These are phyloP conservation scores for Lactuca saligna DNA, from an alignment of 129 eudicot species.

Conservation along the genomic window DNA sequence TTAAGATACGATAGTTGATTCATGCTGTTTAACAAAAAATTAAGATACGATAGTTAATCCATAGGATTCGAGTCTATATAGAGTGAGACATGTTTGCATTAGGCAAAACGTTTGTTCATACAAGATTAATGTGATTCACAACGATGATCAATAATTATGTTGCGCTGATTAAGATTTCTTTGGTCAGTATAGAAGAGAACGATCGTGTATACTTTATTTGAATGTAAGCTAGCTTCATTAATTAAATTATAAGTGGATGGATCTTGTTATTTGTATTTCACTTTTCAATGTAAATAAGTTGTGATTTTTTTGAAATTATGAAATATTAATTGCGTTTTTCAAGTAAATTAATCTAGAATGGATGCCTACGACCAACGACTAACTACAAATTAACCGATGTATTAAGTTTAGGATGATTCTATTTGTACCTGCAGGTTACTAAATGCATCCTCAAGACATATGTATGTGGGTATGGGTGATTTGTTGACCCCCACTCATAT, in stretches of 20 bases:
- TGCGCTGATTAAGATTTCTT: slow-evolving; percentile 2
- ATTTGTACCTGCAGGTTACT: no score
- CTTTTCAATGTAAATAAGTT: no score
- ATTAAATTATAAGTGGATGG: not conserved
- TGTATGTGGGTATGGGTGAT: no score
- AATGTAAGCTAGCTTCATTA: not conserved
- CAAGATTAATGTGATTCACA: no score
- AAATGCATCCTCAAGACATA: no score
- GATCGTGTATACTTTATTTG: not conserved
- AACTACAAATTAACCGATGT: no score
- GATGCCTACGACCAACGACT: no score
- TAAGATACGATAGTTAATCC: not conserved
- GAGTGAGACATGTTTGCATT: not conserved
- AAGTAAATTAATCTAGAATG: no score
- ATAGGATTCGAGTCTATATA: not conserved
- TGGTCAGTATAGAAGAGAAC: not conserved
- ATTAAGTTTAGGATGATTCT: no score
- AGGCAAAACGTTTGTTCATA: no score
- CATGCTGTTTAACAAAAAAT: not conserved
- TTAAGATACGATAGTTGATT: not conserved
- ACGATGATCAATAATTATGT: not conserved
- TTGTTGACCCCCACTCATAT: no score
- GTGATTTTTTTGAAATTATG: not conserved
- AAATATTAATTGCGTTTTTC: no score
- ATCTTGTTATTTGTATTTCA: not conserved